Conservation (phyloP, 73 alveolate species). For the Blepharisma stoltei region DNA sequence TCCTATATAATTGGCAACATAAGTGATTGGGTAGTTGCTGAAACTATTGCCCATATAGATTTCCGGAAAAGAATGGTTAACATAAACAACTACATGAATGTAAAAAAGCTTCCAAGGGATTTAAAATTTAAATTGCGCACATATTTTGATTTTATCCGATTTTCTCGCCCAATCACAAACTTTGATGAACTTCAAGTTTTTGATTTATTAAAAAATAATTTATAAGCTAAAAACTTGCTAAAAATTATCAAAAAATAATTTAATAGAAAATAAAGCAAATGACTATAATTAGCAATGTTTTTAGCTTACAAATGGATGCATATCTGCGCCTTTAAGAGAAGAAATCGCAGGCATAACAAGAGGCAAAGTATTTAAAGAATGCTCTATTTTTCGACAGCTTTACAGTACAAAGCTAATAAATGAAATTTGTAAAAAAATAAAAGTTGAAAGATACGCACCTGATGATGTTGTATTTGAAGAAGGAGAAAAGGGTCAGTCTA, state of each 20-base stretch:
- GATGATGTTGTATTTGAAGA: constrained; percentile 75
- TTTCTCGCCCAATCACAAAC: constrained; percentile 34
- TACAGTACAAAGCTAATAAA: constrained; percentile 24
- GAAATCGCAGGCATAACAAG: constrained; percentile 34
- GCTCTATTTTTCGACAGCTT: constrained; percentile 25
- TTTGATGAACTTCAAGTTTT: constrained; percentile 46
- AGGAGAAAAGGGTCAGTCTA: constrained; percentile 67
- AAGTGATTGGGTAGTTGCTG: constrained; percentile 28
- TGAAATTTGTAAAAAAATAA: constrained; percentile 50
- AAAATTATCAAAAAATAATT: too few species aligned
- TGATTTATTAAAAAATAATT: too few species aligned
- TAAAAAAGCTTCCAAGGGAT: constrained; percentile 54
- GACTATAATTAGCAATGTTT: too few species aligned
- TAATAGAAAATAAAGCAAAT: too few species aligned
- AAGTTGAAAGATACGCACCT: constrained; percentile 60
- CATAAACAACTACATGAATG: constrained; percentile 51
- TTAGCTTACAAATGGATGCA: too few species aligned
- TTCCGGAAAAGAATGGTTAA: constrained; percentile 17
- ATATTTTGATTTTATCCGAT: constrained; percentile 56
- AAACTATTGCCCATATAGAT: neutral
- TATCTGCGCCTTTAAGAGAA: constrained; percentile 39
- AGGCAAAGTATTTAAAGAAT: constrained; percentile 37
- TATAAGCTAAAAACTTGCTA: too few species aligned
- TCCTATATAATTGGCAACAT: constrained; percentile 43
- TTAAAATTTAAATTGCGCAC: constrained; percentile 51